Base-by-base conservation (phyloP, 805 yeast species). In the Teunomyces aglyptinius region DNA sequence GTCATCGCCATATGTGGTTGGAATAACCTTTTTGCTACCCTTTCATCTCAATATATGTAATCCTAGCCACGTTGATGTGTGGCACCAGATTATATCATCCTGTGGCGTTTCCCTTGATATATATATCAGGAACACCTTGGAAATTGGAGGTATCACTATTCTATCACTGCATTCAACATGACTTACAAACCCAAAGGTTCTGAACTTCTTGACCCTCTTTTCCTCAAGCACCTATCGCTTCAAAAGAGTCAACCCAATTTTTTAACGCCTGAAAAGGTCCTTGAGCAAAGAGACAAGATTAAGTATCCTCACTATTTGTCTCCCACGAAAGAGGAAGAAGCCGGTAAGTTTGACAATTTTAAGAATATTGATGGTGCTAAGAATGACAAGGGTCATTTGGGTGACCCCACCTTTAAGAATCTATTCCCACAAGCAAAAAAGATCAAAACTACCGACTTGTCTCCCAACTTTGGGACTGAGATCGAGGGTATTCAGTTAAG, bases 401-500 rank as follows among this genome's bases (percentile, higher is more conserved):
- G 65, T 5, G 59, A 59, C 41, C 53, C 55, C 2, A 16, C 42
- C 5, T 59, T 55, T 47, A 53, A 50, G 42, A 49, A 55, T 40
- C 48, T 61, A 28, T 58, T 61, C 47, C 54, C 54, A 0, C 45
- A 43, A 11, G 54, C 49, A 3, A 26, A 44, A n/a, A 53, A 57
- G 36, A 46, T 44, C 16, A 46, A 43, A 12, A 49, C 45, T 26
- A 45, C 44, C n/a, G 57, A 60, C 48, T 53, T 60, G 43, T 55
- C 61, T 5, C 65, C 65, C 6, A 58, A 59, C 32, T 55, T 55
- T 29, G 65, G 65, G 5, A 59, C 64, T n/a, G 65, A 61, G 41
- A 48, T 61, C 40, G 56, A 51, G 7, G 65, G 65, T 3, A 39
- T 61, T 28, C 64, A 61, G 45, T 49, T 61, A 26, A 57, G 61